phyloP scores from a whole-genome alignment of 2,329 filamentous ascomycete species.

The Paecilomyces niveus region DNA sequence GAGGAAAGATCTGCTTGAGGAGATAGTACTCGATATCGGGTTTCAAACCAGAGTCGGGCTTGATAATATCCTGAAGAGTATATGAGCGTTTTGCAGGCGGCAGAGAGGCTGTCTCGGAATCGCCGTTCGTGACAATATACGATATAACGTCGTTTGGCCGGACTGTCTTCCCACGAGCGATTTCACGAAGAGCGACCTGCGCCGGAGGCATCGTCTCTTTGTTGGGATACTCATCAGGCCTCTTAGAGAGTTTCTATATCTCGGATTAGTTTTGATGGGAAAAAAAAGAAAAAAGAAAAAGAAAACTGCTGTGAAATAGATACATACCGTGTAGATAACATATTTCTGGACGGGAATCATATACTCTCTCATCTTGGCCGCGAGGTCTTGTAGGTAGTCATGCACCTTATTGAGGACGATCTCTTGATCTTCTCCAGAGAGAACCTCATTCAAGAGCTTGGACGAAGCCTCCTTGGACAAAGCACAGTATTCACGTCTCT shows the following conservation, averaged over 20 bases:
- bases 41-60: constrained; percentile 64
- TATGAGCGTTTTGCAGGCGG: constrained; percentile 79
- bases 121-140: constrained; percentile 75
- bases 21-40: constrained; percentile 98
- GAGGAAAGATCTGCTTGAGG: constrained; percentile 95
- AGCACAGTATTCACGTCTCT: constrained; percentile 89
- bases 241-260: constrained; percentile 77
- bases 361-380: constrained; percentile 76
- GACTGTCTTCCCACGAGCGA: constrained; percentile 77
- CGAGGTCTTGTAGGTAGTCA: constrained; percentile 81
- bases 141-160: constrained; percentile 94
- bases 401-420: constrained; percentile 83
- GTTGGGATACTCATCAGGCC: constrained; percentile 88
- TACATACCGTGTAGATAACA: constrained; percentile 74
- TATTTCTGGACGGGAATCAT: constrained; percentile 75
- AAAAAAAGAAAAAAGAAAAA: background rate
- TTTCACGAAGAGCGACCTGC: constrained; percentile 84
- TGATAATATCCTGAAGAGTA: constrained; percentile 75
- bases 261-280: constrained; percentile 10
- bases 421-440: constrained; percentile 89
- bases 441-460: constrained; percentile 83
- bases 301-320: background rate
- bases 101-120: constrained; percentile 55
- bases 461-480: constrained; percentile 92
- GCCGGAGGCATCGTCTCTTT: constrained; percentile 93